Evolutionary conservation across 1,139 yeast species (phyloP).

Genomic region (Suhomyces terraborum): DNA sequence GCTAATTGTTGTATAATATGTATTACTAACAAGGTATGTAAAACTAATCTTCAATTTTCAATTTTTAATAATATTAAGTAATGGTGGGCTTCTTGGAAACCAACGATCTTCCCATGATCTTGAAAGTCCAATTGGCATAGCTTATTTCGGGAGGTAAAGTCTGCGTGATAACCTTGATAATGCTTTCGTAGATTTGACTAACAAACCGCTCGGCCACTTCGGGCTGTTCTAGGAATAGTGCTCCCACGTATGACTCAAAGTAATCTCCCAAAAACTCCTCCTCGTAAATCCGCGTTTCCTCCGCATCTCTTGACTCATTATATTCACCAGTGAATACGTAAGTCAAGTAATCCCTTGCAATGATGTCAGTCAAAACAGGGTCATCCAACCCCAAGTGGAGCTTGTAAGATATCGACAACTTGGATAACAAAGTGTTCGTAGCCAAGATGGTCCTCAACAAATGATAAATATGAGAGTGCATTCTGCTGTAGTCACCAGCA

Average conservation of each 20-base stretch:
- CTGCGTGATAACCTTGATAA: slow-evolving; percentile 31
- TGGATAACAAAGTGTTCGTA: slow-evolving; percentile 44
- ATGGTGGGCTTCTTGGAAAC: slow-evolving; percentile 15
- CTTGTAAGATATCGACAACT: slow-evolving; percentile 41
- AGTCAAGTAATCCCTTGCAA: slow-evolving; percentile 18
- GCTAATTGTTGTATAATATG: neutral
- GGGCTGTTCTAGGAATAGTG: slow-evolving; percentile 44
- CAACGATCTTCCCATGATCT: slow-evolving; percentile 20
- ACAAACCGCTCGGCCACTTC: slow-evolving; percentile 40
- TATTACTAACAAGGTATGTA: neutral
- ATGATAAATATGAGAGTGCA: slow-evolving; percentile 32
- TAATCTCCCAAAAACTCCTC: slow-evolving; percentile 50
- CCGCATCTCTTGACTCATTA: slow-evolving; percentile 19
- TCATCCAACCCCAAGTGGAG: slow-evolving; percentile 41
- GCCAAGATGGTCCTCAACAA: slow-evolving; percentile 39
- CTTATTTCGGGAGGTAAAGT: slow-evolving; percentile 21
- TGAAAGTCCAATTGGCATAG: slow-evolving; percentile 20
- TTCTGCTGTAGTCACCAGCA: slow-evolving; percentile 17
- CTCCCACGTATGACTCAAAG: slow-evolving; percentile 50
- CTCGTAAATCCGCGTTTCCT: slow-evolving; percentile 35
- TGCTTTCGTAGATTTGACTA: slow-evolving; percentile 33
- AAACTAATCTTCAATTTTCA: too few relatives aligned
- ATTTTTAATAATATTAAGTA: too few relatives aligned
- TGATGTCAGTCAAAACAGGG: slow-evolving; percentile 19
- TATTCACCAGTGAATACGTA: slow-evolving; percentile 15